These are phyloP conservation scores for Wickerhamomyces sp. DNA, from an alignment of 1,139 yeast species.

Conservation along the genomic window DNA sequence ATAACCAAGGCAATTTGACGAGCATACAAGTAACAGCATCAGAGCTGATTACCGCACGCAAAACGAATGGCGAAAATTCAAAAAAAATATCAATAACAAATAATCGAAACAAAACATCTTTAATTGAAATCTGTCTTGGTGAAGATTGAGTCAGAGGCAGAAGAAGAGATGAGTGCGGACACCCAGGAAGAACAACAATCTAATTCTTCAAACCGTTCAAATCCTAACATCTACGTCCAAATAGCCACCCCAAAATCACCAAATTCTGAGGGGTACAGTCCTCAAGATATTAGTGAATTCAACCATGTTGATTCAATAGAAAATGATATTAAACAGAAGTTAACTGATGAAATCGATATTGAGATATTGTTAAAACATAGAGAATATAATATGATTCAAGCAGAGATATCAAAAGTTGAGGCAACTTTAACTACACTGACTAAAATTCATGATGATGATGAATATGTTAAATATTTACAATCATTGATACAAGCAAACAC, in stretches of 20 bases:
- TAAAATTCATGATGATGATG: conserved; percentile 45
- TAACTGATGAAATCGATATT: conserved; percentile 47
- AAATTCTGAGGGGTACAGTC: conserved; percentile 26
- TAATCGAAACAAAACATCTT: too few species aligned
- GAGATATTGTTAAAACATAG: conserved; percentile 69
- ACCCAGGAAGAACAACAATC: too few species aligned
- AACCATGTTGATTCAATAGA: conserved; percentile 8
- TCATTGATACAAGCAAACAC: conserved; percentile 9
- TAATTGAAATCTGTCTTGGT: too few species aligned
- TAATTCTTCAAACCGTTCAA: conserved; percentile 1
- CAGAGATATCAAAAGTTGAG: conserved; percentile 62
- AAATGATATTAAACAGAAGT: conserved; percentile 24
- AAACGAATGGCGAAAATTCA: too few species aligned
- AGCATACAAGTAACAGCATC: too few species aligned
- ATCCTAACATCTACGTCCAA: conserved; percentile 23
- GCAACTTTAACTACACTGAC: conserved; percentile 51
- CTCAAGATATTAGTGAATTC: conserved; percentile 10
- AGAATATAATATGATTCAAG: conserved; percentile 53
- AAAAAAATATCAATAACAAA: too few species aligned
- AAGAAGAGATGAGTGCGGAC: too few species aligned
- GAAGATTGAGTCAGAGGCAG: too few species aligned
- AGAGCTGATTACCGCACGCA: too few species aligned
- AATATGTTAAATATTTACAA: conserved; percentile 17
- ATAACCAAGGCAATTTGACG: too few species aligned
- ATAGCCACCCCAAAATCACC: conserved; percentile 40